phyloP scores from a whole-genome alignment of 371 early-diverging fungal species.

The Mortierella polycephala region DNA sequence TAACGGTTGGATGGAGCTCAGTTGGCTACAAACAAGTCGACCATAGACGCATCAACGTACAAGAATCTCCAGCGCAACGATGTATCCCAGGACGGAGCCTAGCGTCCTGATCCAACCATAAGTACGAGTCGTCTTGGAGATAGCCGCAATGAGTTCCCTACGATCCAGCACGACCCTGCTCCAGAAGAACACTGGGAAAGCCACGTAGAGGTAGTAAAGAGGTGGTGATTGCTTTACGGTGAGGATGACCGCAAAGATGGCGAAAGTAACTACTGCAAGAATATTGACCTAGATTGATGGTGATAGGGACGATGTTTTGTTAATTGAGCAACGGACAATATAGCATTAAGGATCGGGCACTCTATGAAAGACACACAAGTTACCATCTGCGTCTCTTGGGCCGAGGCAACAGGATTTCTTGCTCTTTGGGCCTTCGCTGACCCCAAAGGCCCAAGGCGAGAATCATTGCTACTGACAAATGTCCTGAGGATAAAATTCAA shows the following conservation, averaged over 20 bases:
- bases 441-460: conserved; percentile 26
- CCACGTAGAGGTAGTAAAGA: conserved; percentile 86
- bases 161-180: conserved; percentile 66
- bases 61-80: conserved; percentile 73
- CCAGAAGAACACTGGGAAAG: conserved; percentile 92
- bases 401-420: conserved; percentile 6
- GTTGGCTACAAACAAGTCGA: neutral
- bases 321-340: neutral
- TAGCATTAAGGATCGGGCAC: neutral
- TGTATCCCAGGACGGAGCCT: conserved; percentile 54
- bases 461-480: conserved; percentile 25
- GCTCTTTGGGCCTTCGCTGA: conserved; percentile 4
- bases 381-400: conserved; percentile 14
- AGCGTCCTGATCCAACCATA: conserved; percentile 47
- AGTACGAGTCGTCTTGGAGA: conserved; percentile 41
- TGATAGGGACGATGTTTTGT: neutral
- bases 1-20: neutral
- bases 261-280: conserved; percentile 56
- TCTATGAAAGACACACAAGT: neutral
- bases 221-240: conserved; percentile 79
- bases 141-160: conserved; percentile 47
- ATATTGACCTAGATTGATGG: conserved; percentile 56
- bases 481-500: conserved; percentile 74
- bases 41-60: conserved; percentile 56
- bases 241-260: conserved; percentile 61